Conservation (phyloP, 768 basidiomycete species). For the Filobasidium wieringae region DNA sequence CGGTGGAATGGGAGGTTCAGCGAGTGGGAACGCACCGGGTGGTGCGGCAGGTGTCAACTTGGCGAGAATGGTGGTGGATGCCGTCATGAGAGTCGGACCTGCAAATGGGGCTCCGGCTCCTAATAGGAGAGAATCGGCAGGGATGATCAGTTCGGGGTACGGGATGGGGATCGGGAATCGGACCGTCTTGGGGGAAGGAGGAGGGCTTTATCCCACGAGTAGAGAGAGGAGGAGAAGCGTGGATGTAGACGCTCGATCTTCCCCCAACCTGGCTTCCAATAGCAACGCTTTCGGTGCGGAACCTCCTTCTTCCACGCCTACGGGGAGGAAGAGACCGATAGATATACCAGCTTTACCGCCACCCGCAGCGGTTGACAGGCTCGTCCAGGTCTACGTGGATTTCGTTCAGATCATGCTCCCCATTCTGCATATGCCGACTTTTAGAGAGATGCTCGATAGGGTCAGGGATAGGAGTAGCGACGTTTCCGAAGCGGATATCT, state of each 20-base stretch:
- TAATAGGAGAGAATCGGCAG: not conserved
- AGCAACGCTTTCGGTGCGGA: not conserved
- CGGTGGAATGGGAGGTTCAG: not conserved
- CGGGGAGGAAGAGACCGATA: constrained; percentile 2
- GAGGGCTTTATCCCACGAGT: not conserved
- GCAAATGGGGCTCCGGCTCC: constrained; percentile 16
- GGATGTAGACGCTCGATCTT: constrained; percentile 1
- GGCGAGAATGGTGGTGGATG: constrained; percentile 33
- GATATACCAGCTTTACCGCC: constrained; percentile 38
- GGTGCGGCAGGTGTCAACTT: constrained; percentile 5
- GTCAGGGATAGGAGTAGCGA: constrained; percentile 33
- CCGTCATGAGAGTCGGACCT: constrained; percentile 29
- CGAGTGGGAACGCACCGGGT: not conserved
- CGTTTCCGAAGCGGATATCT: constrained; percentile 37
- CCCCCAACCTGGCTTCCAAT: no score
- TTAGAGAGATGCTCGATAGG: constrained; percentile 33
- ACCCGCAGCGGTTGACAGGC: constrained; percentile 36
- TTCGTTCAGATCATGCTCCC: constrained; percentile 40
- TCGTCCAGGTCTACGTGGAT: constrained; percentile 39
- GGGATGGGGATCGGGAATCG: not conserved
- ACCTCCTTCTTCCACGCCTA: not conserved
- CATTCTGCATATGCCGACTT: constrained; percentile 39
- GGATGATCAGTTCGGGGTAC: not conserved
- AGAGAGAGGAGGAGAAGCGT: not conserved
- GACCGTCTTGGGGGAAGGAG: not conserved